A percentile compares a stretch with the other conserved stretches of the same genome.
Evolutionary conservation across 164 flowering plant species (phyloP).

Genomic region (Aristolochia fimbriata): DNA sequence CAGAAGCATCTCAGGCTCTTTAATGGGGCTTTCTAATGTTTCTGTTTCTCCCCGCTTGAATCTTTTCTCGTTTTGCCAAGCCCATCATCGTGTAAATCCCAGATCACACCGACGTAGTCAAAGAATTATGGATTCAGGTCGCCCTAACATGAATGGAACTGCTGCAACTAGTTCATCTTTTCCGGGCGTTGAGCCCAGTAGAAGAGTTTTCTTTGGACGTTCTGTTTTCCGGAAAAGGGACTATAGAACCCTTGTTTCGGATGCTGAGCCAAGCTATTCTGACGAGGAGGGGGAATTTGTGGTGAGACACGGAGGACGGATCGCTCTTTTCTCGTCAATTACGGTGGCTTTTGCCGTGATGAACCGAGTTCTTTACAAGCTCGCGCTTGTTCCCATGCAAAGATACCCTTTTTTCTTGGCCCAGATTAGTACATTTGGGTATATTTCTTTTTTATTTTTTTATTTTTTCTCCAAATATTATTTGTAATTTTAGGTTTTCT

Average conservation of each 20-base stretch:
- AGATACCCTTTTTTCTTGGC: conserved; percentile 82
- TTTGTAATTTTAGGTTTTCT: not conserved
- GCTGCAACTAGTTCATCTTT: no score
- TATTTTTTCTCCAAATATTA: not conserved
- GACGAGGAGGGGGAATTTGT: not conserved
- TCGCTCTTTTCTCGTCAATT: conserved; percentile 34
- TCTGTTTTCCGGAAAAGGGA: conserved; percentile 1
- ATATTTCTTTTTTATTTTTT: conserved; percentile 1
- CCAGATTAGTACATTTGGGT: conserved; percentile 81
- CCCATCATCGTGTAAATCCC: not conserved
- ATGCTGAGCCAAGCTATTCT: conserved; percentile 7
- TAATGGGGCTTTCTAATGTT: not conserved
- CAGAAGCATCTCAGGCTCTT: no score
- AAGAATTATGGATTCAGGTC: no score
- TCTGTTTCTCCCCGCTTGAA: not conserved
- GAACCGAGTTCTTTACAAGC: conserved; percentile 82
- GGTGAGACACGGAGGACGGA: conserved; percentile 2
- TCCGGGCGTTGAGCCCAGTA: no score
- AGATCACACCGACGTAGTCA: not conserved
- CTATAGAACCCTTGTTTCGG: conserved; percentile 19
- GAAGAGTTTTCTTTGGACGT: not conserved
- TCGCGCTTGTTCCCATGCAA: conserved; percentile 95
- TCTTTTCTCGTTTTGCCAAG: not conserved
- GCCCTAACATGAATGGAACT: no score
- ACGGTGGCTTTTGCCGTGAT: conserved; percentile 50